phyloP scores from a whole-genome alignment of 805 yeast species.

The Metschnikowia vanudenii region DNA sequence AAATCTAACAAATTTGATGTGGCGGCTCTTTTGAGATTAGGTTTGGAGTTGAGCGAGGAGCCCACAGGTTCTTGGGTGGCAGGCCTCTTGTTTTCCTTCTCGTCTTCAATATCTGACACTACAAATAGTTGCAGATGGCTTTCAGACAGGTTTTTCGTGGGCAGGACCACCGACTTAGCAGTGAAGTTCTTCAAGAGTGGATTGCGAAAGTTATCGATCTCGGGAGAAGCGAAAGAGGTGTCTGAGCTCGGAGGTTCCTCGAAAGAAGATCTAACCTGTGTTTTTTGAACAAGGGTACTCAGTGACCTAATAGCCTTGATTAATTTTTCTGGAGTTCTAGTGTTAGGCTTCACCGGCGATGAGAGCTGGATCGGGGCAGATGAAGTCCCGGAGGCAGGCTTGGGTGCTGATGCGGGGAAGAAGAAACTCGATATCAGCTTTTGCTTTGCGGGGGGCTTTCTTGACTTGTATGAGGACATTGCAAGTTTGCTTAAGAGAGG shows the following conservation, averaged over 20 bases:
- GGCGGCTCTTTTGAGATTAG: constrained; percentile 23
- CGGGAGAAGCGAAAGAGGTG: constrained; percentile 39
- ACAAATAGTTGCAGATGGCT: constrained; percentile 10
- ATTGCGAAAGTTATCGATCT: constrained; percentile 36
- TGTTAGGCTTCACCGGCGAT: background rate
- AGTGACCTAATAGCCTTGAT: constrained; percentile 1
- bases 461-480: constrained; percentile 14
- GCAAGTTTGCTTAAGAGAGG: background rate
- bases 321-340: constrained; percentile 10
- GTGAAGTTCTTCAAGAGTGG: constrained; percentile 24
- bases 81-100: constrained; percentile 14
- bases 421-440: constrained; percentile 32
- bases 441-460: constrained; percentile 22
- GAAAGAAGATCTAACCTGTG: constrained; percentile 16
- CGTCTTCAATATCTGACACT: constrained; percentile 11
- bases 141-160: background rate
- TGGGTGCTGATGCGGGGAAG: constrained; percentile 8
- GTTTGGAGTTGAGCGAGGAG: constrained; percentile 10
- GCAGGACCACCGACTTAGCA: constrained; percentile 18
- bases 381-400: constrained; percentile 4
- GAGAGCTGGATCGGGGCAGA: background rate
- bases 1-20: constrained; percentile 20
- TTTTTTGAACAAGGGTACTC: constrained; percentile 9
- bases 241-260: constrained; percentile 24
- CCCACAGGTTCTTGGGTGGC: background rate